Base-by-base conservation (phyloP, 345 rosid genomes). In the Citrus mangshanensis region DNA sequence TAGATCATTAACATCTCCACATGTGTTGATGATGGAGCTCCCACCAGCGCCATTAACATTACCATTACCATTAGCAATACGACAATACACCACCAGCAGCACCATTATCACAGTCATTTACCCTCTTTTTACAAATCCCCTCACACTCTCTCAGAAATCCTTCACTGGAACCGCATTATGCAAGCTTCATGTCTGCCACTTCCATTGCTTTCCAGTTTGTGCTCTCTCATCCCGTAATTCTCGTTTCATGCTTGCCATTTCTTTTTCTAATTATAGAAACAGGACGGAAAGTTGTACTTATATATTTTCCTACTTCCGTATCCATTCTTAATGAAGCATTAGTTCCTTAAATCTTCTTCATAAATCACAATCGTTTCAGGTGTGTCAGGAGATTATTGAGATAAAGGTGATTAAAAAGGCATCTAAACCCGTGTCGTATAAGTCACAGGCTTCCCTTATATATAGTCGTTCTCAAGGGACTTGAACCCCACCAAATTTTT, bases 151-250 rank as follows among this genome's bases (percentile, higher is more conserved):
- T 76, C 81, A 40, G 35, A 14, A 78, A 79, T 83, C 77, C 79
- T 60, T 65, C 40, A 51, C 79, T 86, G 87, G 84, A 70, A 38
- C 84, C 69, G 85, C 87, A 87, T 87, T 81, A 75, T 38, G 79
- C 78, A 80, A 83, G 58, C 82, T 81, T 79, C 87, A 58, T 89
- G 98, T 91, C 91, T 86, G 85, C 96, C 97, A 91, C 93, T 90
- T 80, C 68, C 82, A 46, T 70, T 83, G 81, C 80, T 68, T 24
- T 58, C 75, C 70, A 79, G 77, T n/a, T 80, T 22, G 10, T 40
- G 14, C 79, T 80, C 65, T 72, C 77, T 60, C 55, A 76, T 80
- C 84, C 76, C 35, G 64, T 67, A 68, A 68, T 27, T 69, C 79
- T 64, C 30, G 78, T 74, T 74, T 77, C 72, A 75, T 68, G 71